phyloP scores from a whole-genome alignment of 2,329 filamentous ascomycete genomes.

The Fusarium sp. region DNA sequence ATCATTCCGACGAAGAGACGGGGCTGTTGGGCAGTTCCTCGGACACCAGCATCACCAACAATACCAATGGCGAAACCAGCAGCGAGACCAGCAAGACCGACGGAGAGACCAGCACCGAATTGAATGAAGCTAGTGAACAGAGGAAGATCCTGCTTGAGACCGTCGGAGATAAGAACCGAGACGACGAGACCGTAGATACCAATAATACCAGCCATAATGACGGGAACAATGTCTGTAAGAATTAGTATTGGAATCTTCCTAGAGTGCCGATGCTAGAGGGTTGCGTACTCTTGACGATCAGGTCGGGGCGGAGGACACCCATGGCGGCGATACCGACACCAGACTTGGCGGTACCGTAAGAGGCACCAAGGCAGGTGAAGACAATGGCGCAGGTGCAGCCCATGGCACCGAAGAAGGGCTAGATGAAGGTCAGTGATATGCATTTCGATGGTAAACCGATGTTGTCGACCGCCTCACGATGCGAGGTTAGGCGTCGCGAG shows the following conservation, averaged over 20 bases:
- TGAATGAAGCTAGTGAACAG: slow-evolving; percentile 89
- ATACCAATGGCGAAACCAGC: slow-evolving; percentile 90
- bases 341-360: slow-evolving; percentile 99
- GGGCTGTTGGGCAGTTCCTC: slow-evolving; percentile 85
- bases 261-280: neutral
- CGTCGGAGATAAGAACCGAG: slow-evolving; percentile 86
- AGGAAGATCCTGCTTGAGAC: slow-evolving; percentile 75
- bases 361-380: slow-evolving; percentile 95
- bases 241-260: slow-evolving; percentile 31
- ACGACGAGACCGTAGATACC: slow-evolving; percentile 97
- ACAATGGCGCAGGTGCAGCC: slow-evolving; percentile 97
- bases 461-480: slow-evolving; percentile 32
- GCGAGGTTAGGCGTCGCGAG: slow-evolving; percentile 32
- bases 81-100: slow-evolving; percentile 84
- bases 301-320: slow-evolving; percentile 96
- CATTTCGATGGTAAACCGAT: slow-evolving; percentile 27
- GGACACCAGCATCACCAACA: slow-evolving; percentile 88
- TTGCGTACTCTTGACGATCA: slow-evolving; percentile 97
- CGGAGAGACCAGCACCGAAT: slow-evolving; percentile 82
- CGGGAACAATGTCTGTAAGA: slow-evolving; percentile 89
- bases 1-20: slow-evolving; percentile 97
- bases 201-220: slow-evolving; percentile 99
- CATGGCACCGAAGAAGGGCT: slow-evolving; percentile 96
- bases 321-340: slow-evolving; percentile 98
- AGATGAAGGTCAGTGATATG: slow-evolving; percentile 50